Base-by-base conservation (phyloP, 2,329 filamentous ascomycete genomes). In the Zelopaecilomyces penicillatus region DNA sequence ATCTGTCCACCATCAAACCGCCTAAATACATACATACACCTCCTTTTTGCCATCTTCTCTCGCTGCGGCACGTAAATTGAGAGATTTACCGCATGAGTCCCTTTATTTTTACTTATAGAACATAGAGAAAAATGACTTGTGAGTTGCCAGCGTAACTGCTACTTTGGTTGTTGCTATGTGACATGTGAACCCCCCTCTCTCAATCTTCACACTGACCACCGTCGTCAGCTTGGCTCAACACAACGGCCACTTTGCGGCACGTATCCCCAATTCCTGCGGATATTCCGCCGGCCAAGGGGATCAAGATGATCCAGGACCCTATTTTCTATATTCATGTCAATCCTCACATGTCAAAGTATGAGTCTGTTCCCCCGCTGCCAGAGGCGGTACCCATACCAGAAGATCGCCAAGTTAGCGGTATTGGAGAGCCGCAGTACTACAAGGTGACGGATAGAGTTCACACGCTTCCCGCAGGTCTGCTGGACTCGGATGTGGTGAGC, bases 401-500 rank as follows among this genome's bases (percentile, higher is more conserved):
- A 9, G 58, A 55, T 11, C 52, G 58, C 30, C 46, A 47, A 6
- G 49, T 56, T 30, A 48, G 45, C 12, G 53, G 57, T 27, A 46
- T 58, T 29, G 54, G 52, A 12, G 51, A 58, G 34, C 60, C 62
- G n/a, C 56, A 58, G 39, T 62, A 65, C 50, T 78, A 71, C 60
- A 62, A 65, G 30, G 71, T 78, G 27, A 73, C 66, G 5, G 71
- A 75, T 50, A 61, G 66, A 33, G 65, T 76, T 6, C 73, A 76
- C 52, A 65, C 73, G 33, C 62, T 78, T 27, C 74, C 75, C 4
- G 73, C 73, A 10, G 74, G 74, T 3, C 63, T 79, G 29, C 78
- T 73, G 74, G 73, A 75, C 54, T 71, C 66, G 42, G 69, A 71
- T 39, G 70, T 78, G 5, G 65, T 72, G 42, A 77, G 74, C 61